These are phyloP conservation scores for Nakaseomyces nivariensis DNA, from an alignment of 1,139 yeast genomes.

Conservation along the genomic window DNA sequence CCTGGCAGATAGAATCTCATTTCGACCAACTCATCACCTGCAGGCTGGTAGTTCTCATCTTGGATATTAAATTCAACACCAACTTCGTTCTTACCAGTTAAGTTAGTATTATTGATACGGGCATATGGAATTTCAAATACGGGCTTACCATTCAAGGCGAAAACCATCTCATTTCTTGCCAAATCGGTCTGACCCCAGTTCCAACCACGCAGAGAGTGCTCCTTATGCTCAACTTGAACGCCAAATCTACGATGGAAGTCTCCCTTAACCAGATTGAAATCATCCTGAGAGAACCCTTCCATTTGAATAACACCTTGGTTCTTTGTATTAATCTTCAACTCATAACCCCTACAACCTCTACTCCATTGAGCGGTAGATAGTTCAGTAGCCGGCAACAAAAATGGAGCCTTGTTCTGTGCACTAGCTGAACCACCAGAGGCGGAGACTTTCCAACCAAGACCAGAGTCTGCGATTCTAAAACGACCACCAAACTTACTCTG, in stretches of 20 bases:
- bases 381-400: conserved; percentile 77
- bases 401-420: conserved; percentile 50
- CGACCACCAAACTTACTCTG: conserved; percentile 79
- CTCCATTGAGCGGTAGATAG: conserved; percentile 80
- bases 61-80: conserved; percentile 75
- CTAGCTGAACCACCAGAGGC: conserved; percentile 45
- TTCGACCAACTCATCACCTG: conserved; percentile 94
- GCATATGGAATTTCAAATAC: conserved; percentile 83
- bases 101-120: conserved; percentile 74
- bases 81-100: conserved; percentile 89
- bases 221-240: conserved; percentile 66
- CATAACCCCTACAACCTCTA: conserved; percentile 86
- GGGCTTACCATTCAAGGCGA: conserved; percentile 81
- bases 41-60: conserved; percentile 47
- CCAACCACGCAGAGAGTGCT: conserved; percentile 96
- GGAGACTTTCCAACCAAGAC: conserved; percentile 91
- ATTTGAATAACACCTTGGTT: conserved; percentile 76
- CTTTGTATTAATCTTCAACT: conserved; percentile 78
- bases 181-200: conserved; percentile 95
- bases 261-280: conserved; percentile 68
- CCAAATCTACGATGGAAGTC: conserved; percentile 73
- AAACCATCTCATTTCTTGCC: conserved; percentile 83
- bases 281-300: conserved; percentile 85
- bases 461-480: conserved; percentile 89
- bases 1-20: conserved; percentile 92